phyloP scores from a whole-genome alignment of 176 grass and related monocot genomes.

The bread wheat (Triticum aestivum) region DNA sequence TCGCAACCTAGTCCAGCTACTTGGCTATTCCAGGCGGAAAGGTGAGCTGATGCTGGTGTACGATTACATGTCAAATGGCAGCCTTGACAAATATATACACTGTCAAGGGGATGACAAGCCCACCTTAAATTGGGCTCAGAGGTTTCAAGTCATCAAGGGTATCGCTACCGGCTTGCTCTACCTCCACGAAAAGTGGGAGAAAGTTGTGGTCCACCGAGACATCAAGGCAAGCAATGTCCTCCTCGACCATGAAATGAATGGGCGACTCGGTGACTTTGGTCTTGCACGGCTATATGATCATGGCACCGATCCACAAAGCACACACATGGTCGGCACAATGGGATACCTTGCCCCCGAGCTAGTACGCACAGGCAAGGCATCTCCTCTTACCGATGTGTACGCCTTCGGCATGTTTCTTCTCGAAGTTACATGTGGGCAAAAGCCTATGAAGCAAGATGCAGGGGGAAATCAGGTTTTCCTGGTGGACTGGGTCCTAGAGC shows the following conservation, averaged over 20 bases:
- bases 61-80: conserved; percentile 45
- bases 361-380: background rate
- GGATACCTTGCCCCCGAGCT: conserved; percentile 28
- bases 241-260: background rate
- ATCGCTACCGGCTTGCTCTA: conserved; percentile 29
- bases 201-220: conserved; percentile 23
- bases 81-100: conserved; percentile 28
- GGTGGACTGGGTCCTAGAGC: background rate
- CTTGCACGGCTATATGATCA: background rate
- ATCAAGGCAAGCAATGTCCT: conserved; percentile 10
- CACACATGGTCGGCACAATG: background rate
- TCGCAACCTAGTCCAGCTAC: background rate
- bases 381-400: conserved; percentile 1
- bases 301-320: background rate
- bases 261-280: background rate
- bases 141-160: conserved; percentile 29
- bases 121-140: conserved; percentile 11
- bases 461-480: background rate
- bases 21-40: conserved; percentile 41
- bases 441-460: background rate
- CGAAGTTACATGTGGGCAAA: background rate
- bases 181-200: conserved; percentile 36
- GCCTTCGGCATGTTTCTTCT: conserved; percentile 11
- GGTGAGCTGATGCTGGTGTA: conserved; percentile 40
- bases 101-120: background rate